Evolutionary conservation across 192 early-diverging fungal species (phyloP).

Genomic region (Helicostylum pulchrum): DNA sequence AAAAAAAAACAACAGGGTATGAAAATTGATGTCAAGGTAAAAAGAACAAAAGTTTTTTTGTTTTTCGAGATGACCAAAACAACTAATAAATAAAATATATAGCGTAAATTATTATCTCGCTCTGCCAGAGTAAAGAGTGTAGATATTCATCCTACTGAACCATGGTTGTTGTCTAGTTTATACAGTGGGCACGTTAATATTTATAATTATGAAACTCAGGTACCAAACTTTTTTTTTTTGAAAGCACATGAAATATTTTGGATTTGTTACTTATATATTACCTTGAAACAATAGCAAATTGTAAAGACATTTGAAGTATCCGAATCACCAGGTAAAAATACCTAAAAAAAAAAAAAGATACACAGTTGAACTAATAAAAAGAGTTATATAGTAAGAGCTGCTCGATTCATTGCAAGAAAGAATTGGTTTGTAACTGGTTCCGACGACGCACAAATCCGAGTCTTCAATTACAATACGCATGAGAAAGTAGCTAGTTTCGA

Average conservation of each 20-base stretch:
- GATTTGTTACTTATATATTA: no score
- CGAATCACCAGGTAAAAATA: slow-evolving; percentile 73
- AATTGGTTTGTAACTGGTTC: slow-evolving; percentile 94
- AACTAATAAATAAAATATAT: background rate
- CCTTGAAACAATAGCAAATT: slow-evolving; percentile 53
- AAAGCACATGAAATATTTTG: no score
- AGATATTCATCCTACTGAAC: slow-evolving; percentile 98
- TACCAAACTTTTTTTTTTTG: slow-evolving; percentile 19
- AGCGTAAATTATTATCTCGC: slow-evolving; percentile 66
- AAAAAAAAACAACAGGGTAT: slow-evolving; percentile 2
- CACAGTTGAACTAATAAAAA: background rate
- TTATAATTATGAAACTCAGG: slow-evolving; percentile 98
- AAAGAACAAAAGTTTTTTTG: background rate
- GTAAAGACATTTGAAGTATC: slow-evolving; percentile 97
- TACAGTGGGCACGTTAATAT: slow-evolving; percentile 95
- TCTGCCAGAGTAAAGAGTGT: slow-evolving; percentile 96
- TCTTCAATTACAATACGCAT: slow-evolving; percentile 99
- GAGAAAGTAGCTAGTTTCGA: slow-evolving; percentile 96
- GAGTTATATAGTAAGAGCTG: slow-evolving; percentile 70
- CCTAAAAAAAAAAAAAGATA: background rate
- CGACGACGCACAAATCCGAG: slow-evolving; percentile 94
- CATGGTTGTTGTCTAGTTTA: slow-evolving; percentile 94
- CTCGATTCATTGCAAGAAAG: slow-evolving; percentile 95
- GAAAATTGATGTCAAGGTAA: slow-evolving; percentile 24
- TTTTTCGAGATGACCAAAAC: background rate